Evolutionary conservation across 805 yeast species (phyloP).

Genomic region (Ogataea neopini): DNA sequence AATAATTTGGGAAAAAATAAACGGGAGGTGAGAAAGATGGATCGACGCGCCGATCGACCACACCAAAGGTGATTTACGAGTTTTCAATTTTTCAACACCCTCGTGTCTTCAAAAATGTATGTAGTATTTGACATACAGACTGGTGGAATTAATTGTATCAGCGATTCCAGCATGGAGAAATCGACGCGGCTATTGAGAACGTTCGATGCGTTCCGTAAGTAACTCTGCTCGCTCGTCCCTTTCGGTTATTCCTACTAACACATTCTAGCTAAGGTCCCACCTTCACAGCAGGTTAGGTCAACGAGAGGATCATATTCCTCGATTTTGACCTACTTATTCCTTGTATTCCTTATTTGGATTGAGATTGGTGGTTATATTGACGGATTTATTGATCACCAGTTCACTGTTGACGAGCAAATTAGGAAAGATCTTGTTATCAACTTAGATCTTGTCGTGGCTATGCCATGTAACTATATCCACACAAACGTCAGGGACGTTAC

Average conservation of each 20-base stretch:
- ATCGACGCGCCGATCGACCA: background rate
- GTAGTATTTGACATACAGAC: no score
- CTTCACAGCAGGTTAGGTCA: conserved; percentile 72
- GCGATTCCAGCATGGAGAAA: no score
- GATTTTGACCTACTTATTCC: conserved; percentile 56
- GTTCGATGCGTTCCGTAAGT: conserved; percentile 74
- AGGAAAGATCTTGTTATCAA: conserved; percentile 65
- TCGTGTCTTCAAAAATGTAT: no score
- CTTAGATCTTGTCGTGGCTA: conserved; percentile 74
- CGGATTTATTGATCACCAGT: conserved; percentile 77
- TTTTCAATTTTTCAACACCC: background rate
- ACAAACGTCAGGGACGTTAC: conserved; percentile 79
- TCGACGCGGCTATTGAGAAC: conserved; percentile 38
- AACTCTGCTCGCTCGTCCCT: background rate
- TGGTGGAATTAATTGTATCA: no score
- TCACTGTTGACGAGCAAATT: conserved; percentile 65
- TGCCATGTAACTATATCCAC: conserved; percentile 78
- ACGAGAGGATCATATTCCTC: conserved; percentile 78
- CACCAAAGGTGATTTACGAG: background rate
- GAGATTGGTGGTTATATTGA: conserved; percentile 85
- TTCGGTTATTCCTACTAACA: conserved; percentile 2
- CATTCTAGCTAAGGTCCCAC: conserved; percentile 59
- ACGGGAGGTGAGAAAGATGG: background rate
- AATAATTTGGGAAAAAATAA: background rate
- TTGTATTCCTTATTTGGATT: conserved; percentile 74